Evolutionary conservation across 192 early-diverging fungal species (phyloP).

Genomic region (Coemansia aciculifera): DNA sequence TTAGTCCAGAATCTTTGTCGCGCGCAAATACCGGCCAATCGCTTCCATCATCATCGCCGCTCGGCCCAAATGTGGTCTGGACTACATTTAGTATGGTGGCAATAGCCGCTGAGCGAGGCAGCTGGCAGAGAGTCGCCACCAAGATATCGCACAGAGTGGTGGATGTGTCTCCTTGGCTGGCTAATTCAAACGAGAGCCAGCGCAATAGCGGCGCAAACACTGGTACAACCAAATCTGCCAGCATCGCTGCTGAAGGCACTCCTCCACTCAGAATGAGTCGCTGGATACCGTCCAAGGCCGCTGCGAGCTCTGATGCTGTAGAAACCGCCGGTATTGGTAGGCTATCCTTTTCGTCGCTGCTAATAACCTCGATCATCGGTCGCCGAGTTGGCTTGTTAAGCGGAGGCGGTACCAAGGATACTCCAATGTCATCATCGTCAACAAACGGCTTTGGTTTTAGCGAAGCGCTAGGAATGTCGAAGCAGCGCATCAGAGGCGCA

Average conservation of each 20-base stretch:
- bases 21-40: constrained; percentile 43
- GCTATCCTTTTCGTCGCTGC: not conserved
- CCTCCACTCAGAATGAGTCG: constrained; percentile 61
- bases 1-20: not conserved
- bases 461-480: constrained; percentile 3
- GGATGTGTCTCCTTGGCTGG: constrained; percentile 20
- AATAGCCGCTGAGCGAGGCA: constrained; percentile 27
- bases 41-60: not conserved
- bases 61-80: constrained; percentile 24
- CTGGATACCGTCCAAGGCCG: constrained; percentile 55
- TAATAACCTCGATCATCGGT: constrained; percentile 30
- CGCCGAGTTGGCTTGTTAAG: not conserved
- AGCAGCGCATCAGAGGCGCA: constrained; percentile 45
- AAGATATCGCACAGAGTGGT: constrained; percentile 49
- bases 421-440: not conserved
- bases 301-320: constrained; percentile 38
- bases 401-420: not conserved
- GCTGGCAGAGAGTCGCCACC: constrained; percentile 10
- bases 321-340: not conserved
- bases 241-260: constrained; percentile 60
- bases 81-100: constrained; percentile 28
- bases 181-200: constrained; percentile 55
- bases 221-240: constrained; percentile 58
- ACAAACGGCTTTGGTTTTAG: not conserved
- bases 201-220: constrained; percentile 60